Evolutionary conservation across 768 basidiomycete genomes (phyloP).

Genomic region (Vararia minispora): DNA sequence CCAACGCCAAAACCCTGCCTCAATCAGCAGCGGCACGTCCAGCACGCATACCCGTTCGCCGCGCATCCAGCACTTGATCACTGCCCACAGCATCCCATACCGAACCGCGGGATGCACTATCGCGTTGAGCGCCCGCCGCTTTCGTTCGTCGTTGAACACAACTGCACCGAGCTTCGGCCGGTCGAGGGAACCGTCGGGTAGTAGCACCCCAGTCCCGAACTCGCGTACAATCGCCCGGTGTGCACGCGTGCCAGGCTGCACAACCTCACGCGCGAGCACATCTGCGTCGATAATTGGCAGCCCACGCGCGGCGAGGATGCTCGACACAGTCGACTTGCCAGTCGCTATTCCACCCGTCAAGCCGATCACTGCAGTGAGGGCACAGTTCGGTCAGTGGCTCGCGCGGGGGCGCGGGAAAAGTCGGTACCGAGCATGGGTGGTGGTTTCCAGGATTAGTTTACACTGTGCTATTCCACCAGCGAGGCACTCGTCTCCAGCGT

Average conservation of each 20-base stretch:
- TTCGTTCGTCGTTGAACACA: conserved; percentile 67
- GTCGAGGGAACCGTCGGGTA: conserved; percentile 62
- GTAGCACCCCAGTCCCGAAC: conserved; percentile 66
- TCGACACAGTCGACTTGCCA: conserved; percentile 90
- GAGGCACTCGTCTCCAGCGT: too few species aligned
- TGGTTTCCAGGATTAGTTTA: too few species aligned
- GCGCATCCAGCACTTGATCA: conserved; percentile 60
- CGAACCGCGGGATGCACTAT: conserved; percentile 92
- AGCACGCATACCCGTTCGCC: conserved; percentile 75
- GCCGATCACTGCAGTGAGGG: conserved; percentile 69
- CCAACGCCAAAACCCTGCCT: conserved; percentile 75
- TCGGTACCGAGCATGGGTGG: too few species aligned
- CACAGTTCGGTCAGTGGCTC: too few species aligned
- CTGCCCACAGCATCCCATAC: conserved; percentile 57
- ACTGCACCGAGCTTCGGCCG: conserved; percentile 74
- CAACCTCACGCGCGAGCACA: conserved; percentile 74
- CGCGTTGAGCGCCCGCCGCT: conserved; percentile 63
- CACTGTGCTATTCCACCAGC: too few species aligned
- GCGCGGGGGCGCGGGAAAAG: too few species aligned
- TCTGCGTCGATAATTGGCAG: conserved; percentile 94
- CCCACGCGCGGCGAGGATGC: conserved; percentile 47
- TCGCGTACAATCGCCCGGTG: conserved; percentile 52
- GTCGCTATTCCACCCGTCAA: conserved; percentile 95
- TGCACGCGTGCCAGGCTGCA: conserved; percentile 71
- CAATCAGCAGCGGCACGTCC: conserved; percentile 89